A percentile compares a stretch with the other conserved stretches of the same genome.
Conservation (phyloP, 306 rosid species). For the Lathyrus sativus region DNA sequence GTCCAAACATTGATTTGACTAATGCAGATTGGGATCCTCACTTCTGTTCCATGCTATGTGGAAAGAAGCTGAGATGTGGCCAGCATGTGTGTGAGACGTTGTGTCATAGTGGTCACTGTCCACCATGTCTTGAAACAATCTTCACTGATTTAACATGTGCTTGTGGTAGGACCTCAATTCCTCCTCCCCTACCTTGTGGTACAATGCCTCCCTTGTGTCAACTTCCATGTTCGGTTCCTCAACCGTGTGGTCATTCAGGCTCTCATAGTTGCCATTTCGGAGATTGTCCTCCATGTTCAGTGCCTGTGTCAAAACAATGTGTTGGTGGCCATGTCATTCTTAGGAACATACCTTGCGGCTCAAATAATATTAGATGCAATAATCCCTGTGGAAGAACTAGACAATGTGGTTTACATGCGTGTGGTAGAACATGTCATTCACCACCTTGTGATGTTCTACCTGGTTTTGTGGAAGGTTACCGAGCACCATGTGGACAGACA, state of each 20-base stretch:
- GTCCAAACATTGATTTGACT: conserved; percentile 40
- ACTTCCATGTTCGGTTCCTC: conserved; percentile 80
- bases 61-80: conserved; percentile 85
- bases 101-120: conserved; percentile 95
- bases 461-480: conserved; percentile 48
- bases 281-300: conserved; percentile 90
- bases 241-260: conserved; percentile 85
- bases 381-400: conserved; percentile 91
- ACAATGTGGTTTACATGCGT: conserved; percentile 88
- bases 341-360: conserved; percentile 92
- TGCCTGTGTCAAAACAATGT: conserved; percentile 93
- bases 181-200: conserved; percentile 93
- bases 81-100: conserved; percentile 83
- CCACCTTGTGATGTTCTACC: conserved; percentile 64
- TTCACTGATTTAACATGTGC: conserved; percentile 88
- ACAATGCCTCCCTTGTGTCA: conserved; percentile 85
- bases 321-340: conserved; percentile 92
- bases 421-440: conserved; percentile 80
- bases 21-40: conserved; percentile 83
- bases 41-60: conserved; percentile 79
- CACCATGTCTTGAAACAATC: conserved; percentile 90
- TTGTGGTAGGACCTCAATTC: conserved; percentile 79
- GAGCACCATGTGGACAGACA: conserved; percentile 81
- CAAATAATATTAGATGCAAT: conserved; percentile 89
- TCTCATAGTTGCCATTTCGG: conserved; percentile 97